These are phyloP conservation scores for Daldinia decipiens DNA, from an alignment of 495 filamentous ascomycete species.

Conservation along the genomic window DNA sequence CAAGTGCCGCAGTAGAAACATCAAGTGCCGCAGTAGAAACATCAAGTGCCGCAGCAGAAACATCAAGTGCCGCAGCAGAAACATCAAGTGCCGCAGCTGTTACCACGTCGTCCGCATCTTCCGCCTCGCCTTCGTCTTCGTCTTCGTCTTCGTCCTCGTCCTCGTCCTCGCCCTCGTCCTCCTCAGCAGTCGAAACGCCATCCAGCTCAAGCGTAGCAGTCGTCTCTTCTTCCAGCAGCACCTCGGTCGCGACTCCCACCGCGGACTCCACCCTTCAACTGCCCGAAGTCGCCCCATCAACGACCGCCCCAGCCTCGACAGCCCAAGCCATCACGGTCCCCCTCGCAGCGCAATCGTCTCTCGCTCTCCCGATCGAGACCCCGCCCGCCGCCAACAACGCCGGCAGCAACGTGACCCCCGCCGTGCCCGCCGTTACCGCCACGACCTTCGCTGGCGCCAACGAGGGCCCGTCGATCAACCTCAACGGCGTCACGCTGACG, in stretches of 20 bases:
- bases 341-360: conserved; percentile 30
- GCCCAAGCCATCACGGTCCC: conserved; percentile 23
- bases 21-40: conserved; percentile 8
- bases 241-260: neutral
- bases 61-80: too few species aligned
- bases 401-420: conserved; percentile 11
- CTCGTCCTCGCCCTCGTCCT: conserved; percentile 17
- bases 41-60: too few species aligned
- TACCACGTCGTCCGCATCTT: conserved; percentile 10
- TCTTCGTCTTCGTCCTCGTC: neutral
- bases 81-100: conserved; percentile 10
- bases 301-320: neutral
- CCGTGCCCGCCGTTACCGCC: conserved; percentile 35
- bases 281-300: conserved; percentile 19
- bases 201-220: neutral
- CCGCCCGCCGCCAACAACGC: conserved; percentile 34
- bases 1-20: conserved; percentile 5
- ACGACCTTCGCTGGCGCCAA: conserved; percentile 31
- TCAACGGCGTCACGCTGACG: conserved; percentile 46
- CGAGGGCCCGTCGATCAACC: conserved; percentile 44
- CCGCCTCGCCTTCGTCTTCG: conserved; percentile 3
- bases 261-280: conserved; percentile 13
- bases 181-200: neutral
- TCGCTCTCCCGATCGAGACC: conserved; percentile 29
- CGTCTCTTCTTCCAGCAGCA: neutral